These are phyloP conservation scores for Leucocoprinus leucothites DNA, from an alignment of 768 basidiomycete species.

Conservation along the genomic window DNA sequence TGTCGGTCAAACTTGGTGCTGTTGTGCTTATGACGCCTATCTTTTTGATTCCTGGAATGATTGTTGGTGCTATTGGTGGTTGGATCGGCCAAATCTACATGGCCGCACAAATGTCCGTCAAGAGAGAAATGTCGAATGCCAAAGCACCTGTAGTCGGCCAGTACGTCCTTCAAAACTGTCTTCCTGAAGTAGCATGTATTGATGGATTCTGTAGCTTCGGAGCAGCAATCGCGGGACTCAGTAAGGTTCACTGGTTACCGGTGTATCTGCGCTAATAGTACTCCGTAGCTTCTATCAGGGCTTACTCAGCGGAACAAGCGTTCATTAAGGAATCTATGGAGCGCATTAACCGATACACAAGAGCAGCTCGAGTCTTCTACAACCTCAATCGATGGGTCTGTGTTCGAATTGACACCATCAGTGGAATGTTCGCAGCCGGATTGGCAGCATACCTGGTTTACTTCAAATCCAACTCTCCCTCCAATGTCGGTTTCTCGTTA, in stretches of 20 bases:
- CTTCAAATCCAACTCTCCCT: slow-evolving; percentile 34
- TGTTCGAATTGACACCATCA: slow-evolving; percentile 54
- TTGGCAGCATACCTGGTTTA: slow-evolving; percentile 54
- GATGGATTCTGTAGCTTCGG: slow-evolving; percentile 34
- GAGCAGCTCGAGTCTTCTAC: slow-evolving; percentile 42
- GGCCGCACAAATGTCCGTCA: slow-evolving; percentile 41
- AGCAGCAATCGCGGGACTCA: slow-evolving; percentile 54
- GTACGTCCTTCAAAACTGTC: slow-evolving; percentile 28
- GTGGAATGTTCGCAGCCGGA: slow-evolving; percentile 47
- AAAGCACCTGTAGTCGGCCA: slow-evolving; percentile 41
- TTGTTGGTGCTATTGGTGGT: slow-evolving; percentile 17
- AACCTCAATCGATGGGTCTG: slow-evolving; percentile 43
- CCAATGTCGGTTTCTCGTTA: slow-evolving; percentile 48
- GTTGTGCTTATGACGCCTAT: slow-evolving; percentile 40
- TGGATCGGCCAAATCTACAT: slow-evolving; percentile 36
- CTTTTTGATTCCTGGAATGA: slow-evolving; percentile 30
- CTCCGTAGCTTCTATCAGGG: slow-evolving; percentile 49
- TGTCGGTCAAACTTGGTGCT: slow-evolving; percentile 39
- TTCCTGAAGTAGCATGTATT: neutral
- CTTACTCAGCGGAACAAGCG: slow-evolving; percentile 52
- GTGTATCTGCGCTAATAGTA: neutral
- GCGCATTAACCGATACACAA: slow-evolving; percentile 51
- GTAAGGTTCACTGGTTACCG: slow-evolving; percentile 21
- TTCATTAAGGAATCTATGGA: slow-evolving; percentile 40
- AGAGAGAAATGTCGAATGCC: slow-evolving; percentile 42